Evolutionary conservation across 768 basidiomycete species (phyloP), one percentile per base, ranked within the genome.

Genomic region (Boletus coccyginus): DNA sequence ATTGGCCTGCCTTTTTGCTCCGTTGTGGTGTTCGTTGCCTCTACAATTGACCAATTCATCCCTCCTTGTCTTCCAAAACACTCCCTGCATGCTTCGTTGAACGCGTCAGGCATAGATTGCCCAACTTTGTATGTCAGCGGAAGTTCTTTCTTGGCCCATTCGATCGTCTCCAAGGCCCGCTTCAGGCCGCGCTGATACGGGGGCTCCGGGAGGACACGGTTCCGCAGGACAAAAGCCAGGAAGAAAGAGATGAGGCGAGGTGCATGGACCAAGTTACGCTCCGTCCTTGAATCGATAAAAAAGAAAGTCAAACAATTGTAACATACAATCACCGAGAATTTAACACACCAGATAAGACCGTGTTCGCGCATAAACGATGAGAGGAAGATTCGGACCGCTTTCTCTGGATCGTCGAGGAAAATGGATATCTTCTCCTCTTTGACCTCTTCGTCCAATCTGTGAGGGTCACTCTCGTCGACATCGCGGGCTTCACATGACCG

Each of bases 291-390:
- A 6, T 36, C 53, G 5, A 38, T 6, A 5, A 50, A 19, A 16
- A 33, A 62, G 27, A 46, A 35, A 29, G 36, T 27, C 31, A 47
- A 39, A 53, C 46, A n/a, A 27, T 40, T 13, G 40, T 33, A 8
- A 17, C n/a, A 19, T 6, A 6, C 19, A 24, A 52, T 48, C 40
- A 32, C 8, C 46, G 45, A 50, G 35, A 31, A 58, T 17, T 48
- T 7, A 10, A 65, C 77, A n/a, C 56, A 88, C 89, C 86, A 90
- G 52, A 84, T 78, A 46, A 88, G 76, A 27, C 90, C 90, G 54
- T 83, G 81, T 52, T 83, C 79, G 36, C 82, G 77, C 73, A 84
- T 86, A 61, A 83, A 80, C 6, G 87, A 87, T 0, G 88, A 87
- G 56, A 92, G 74, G 70, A 90, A 92, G 19, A 89, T 76, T 53